phyloP scores from a whole-genome alignment of 108 stramenopile genomes.

The Licmophora abbreviata region DNA sequence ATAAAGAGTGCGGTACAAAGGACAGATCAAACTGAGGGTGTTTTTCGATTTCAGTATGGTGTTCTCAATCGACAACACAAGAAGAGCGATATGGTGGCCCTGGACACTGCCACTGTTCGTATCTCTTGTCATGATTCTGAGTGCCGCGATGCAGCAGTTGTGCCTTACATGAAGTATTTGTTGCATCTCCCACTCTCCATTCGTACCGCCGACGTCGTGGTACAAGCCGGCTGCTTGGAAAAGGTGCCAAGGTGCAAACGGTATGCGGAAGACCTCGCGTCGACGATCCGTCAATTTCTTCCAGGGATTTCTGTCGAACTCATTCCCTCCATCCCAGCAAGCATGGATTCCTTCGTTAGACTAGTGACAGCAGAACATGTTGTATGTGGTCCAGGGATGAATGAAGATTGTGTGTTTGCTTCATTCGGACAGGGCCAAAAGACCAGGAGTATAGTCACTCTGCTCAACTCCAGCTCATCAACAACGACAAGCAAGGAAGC shows the following conservation, averaged over 20 bases:
- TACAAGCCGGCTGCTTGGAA: background rate
- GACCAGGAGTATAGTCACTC: background rate
- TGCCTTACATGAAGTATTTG: constrained; percentile 1
- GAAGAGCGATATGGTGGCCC: background rate
- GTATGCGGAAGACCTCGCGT: background rate
- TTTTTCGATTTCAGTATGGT: background rate
- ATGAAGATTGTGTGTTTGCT: background rate
- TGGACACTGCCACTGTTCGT: background rate
- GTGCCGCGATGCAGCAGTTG: background rate
- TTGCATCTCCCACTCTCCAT: background rate
- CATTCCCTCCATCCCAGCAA: background rate
- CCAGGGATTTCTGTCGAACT: constrained; percentile 1
- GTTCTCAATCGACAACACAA: background rate
- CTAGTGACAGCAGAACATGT: background rate
- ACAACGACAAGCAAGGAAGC: background rate
- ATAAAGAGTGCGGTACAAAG: background rate
- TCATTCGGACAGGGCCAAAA: background rate
- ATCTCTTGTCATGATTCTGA: constrained; percentile 1
- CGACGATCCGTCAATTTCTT: background rate
- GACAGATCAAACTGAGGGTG: background rate
- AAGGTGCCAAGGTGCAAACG: background rate
- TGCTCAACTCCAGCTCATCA: background rate
- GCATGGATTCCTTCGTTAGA: background rate
- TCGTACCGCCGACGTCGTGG: background rate
- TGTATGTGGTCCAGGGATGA: constrained; percentile 4